Percentiles rank a stretch among this genome's conserved stretches.
phyloP scores from a whole-genome alignment of 2,329 filamentous ascomycete species.

The Trichoderma hamatum region DNA sequence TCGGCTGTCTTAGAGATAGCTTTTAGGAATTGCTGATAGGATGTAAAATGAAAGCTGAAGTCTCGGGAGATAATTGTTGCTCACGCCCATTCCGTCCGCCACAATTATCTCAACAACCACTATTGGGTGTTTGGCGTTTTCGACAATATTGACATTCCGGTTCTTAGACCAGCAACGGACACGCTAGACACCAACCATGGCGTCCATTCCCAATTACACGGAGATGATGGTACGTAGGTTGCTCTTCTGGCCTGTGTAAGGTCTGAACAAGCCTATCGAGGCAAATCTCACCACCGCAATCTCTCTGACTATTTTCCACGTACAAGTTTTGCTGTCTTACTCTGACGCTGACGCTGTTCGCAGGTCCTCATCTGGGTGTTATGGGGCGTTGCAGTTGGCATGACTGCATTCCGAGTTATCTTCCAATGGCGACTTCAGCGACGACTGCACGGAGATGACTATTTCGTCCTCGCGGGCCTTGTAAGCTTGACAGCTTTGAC shows the following conservation, averaged over 20 bases:
- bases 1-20: slow-evolving; percentile 2
- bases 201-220: slow-evolving; percentile 7
- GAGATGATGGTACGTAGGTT: slow-evolving; percentile 4
- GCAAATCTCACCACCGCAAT: slow-evolving; percentile 8
- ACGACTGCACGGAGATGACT: slow-evolving; percentile 3
- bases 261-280: slow-evolving; percentile 9
- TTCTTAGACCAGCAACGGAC: slow-evolving; percentile 2
- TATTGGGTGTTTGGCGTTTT: slow-evolving; percentile 4
- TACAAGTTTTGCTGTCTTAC: slow-evolving; percentile 5
- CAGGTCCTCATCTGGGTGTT: slow-evolving; percentile 5
- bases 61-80: slow-evolving; percentile 6
- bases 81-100: neutral
- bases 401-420: slow-evolving; percentile 1
- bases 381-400: slow-evolving; percentile 4
- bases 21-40: slow-evolving; percentile 5
- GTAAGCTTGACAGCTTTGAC: slow-evolving; percentile 1
- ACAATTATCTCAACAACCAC: slow-evolving; percentile 3
- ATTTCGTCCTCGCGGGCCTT: slow-evolving; percentile 2
- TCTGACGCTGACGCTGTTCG: slow-evolving; percentile 1
- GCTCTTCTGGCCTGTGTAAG: slow-evolving; percentile 4
- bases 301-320: slow-evolving; percentile 4
- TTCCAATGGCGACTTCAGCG: slow-evolving; percentile 8
- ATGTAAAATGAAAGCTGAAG: slow-evolving; percentile 7
- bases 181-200: slow-evolving; percentile 4
- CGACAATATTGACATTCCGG: neutral